phyloP scores from a whole-genome alignment of 2,329 filamentous ascomycete species.

The Huntiella savannae region DNA sequence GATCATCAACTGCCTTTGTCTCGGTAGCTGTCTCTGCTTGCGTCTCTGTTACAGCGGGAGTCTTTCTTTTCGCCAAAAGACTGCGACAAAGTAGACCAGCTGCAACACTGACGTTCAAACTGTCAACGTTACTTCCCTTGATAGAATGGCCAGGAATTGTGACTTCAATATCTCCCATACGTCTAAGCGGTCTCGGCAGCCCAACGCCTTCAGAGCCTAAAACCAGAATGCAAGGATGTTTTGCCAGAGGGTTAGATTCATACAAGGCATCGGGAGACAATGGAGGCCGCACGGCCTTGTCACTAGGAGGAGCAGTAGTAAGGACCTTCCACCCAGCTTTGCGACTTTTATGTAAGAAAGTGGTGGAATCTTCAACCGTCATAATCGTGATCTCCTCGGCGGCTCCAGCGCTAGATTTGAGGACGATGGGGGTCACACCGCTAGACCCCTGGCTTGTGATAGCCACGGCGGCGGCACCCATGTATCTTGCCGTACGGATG shows the following conservation, averaged over 20 bases:
- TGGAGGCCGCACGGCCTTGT: slow-evolving; percentile 15
- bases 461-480: slow-evolving; percentile 71
- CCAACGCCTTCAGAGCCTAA: slow-evolving; percentile 69
- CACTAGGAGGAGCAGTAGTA: slow-evolving; percentile 41
- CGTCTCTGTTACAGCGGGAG: too few species aligned
- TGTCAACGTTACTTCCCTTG: slow-evolving; percentile 48
- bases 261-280: slow-evolving; percentile 17
- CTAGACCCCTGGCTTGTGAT: slow-evolving; percentile 49
- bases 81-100: slow-evolving; percentile 55
- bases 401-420: slow-evolving; percentile 79
- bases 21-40: too few species aligned
- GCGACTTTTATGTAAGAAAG: slow-evolving; percentile 51
- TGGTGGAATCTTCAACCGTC: slow-evolving; percentile 42
- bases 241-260: slow-evolving; percentile 28
- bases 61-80: slow-evolving; percentile 23
- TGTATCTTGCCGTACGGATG: slow-evolving; percentile 69
- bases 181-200: slow-evolving; percentile 42
- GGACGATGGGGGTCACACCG: slow-evolving; percentile 52
- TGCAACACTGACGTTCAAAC: slow-evolving; percentile 84
- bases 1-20: too few species aligned
- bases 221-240: slow-evolving; percentile 56
- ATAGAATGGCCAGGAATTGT: slow-evolving; percentile 40
- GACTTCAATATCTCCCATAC: slow-evolving; percentile 44
- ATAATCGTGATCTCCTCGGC: slow-evolving; percentile 64
- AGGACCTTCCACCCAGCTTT: slow-evolving; percentile 66